Conservation (phyloP, 148 eudicot genomes). For the Persicaria maculosa region DNA sequence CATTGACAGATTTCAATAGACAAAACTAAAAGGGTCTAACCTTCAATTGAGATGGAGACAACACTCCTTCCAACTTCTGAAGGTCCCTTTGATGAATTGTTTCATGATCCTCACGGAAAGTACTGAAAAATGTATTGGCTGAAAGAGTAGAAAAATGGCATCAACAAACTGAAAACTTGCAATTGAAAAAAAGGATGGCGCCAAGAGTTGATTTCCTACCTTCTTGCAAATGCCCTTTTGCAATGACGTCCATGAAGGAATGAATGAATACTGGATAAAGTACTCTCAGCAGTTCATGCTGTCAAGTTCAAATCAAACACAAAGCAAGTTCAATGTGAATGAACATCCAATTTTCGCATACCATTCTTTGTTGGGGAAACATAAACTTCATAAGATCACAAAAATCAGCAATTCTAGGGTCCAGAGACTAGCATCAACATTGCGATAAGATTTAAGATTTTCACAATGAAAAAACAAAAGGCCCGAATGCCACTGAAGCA, state of each 20-base stretch:
- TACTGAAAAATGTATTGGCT: conserved; percentile 79
- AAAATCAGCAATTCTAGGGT: not conserved
- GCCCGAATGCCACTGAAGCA: not conserved
- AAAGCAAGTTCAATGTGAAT: not conserved
- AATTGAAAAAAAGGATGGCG: not conserved
- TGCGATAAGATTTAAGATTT: too few species aligned
- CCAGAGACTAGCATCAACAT: not conserved
- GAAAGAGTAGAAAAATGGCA: conserved; percentile 13
- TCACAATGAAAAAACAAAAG: not conserved
- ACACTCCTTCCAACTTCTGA: conserved; percentile 94
- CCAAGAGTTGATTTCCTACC: conserved; percentile 29
- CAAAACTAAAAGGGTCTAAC: conserved; percentile 31
- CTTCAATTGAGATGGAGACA: conserved; percentile 97
- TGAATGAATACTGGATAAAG: conserved; percentile 93
- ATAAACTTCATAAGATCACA: not conserved
- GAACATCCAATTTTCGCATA: not conserved
- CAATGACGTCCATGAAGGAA: conserved; percentile 97
- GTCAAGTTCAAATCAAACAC: conserved; percentile 23
- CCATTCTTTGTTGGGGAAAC: not conserved
- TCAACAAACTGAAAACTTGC: not conserved
- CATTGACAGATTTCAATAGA: conserved; percentile 7
- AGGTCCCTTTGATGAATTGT: conserved; percentile 83
- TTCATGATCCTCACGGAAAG: conserved; percentile 94
- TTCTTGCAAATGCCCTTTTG: conserved; percentile 88
- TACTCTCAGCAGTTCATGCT: conserved; percentile 94